Evolutionary conservation across 2,329 filamentous ascomycete species (phyloP).

Genomic region (Phialophora tarda): DNA sequence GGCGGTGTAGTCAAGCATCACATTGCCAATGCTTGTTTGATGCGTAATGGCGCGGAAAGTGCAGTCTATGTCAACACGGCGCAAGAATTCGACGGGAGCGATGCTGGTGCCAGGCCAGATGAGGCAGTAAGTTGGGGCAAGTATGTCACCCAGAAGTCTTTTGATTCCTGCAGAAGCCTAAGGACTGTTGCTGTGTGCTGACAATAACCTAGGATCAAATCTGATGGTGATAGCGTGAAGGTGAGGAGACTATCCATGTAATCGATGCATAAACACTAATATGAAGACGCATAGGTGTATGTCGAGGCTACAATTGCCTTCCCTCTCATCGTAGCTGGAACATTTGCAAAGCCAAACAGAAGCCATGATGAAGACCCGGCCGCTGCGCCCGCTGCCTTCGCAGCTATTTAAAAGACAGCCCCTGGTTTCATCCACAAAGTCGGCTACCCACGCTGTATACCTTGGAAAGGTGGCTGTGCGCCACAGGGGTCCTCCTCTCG

Average conservation of each 20-base stretch:
- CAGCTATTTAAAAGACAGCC: neutral
- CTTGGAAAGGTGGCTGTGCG: neutral
- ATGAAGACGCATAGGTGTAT: constrained; percentile 55
- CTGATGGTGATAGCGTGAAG: constrained; percentile 86
- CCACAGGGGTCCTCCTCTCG: neutral
- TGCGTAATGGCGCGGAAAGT: constrained; percentile 96
- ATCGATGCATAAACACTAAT: constrained; percentile 10
- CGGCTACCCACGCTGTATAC: neutral
- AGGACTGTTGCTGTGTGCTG: neutral
- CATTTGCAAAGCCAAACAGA: constrained; percentile 29
- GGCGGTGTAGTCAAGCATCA: constrained; percentile 98
- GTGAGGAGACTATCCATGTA: constrained; percentile 52
- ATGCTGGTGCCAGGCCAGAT: constrained; percentile 91
- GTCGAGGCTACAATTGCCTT: constrained; percentile 72
- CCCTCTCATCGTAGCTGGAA: constrained; percentile 58
- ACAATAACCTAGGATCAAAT: constrained; percentile 40
- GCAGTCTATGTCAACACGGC: constrained; percentile 98
- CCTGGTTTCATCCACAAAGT: neutral
- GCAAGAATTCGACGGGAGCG: constrained; percentile 96
- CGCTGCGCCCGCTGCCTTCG: neutral
- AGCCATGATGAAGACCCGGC: neutral
- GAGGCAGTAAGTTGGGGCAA: constrained; percentile 99
- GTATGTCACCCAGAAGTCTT: neutral
- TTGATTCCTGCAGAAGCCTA: neutral
- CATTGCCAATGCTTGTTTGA: constrained; percentile 95